phyloP scores from a whole-genome alignment of 2,329 filamentous ascomycete genomes.

The Elsinoe ampelina region DNA sequence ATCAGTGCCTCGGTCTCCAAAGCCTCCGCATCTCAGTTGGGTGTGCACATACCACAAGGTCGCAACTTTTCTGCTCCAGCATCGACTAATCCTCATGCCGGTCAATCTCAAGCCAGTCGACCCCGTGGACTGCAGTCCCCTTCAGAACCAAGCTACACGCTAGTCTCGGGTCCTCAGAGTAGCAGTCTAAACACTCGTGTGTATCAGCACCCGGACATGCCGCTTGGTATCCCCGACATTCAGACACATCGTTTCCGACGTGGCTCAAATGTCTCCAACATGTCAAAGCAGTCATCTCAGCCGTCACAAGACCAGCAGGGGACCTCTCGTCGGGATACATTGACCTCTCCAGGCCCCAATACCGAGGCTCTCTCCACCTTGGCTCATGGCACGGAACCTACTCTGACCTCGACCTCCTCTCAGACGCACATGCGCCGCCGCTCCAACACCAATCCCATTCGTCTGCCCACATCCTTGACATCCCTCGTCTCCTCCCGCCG shows the following conservation, averaged over 20 bases:
- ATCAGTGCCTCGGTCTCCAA: not conserved
- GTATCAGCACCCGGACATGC: conserved; percentile 7
- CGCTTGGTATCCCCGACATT: not conserved
- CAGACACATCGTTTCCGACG: conserved; percentile 7
- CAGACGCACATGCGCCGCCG: conserved; percentile 26
- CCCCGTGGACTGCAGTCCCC: not conserved
- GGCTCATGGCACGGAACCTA: not conserved
- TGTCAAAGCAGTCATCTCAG: not conserved
- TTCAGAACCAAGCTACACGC: not conserved
- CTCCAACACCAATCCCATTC: conserved; percentile 75
- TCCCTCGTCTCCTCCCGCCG: conserved; percentile 27
- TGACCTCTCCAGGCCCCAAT: not conserved
- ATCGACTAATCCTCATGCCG: not conserved
- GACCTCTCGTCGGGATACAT: not conserved
- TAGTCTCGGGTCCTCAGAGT: not conserved
- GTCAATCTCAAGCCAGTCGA: not conserved
- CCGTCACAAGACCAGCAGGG: not conserved
- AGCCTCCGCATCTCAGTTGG: not conserved
- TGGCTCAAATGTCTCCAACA: conserved; percentile 2
- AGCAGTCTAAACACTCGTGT: conserved; percentile 6
- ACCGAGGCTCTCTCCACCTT: not conserved
- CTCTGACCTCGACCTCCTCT: conserved; percentile 18
- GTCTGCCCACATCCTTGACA: conserved; percentile 54
- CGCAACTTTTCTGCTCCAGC: conserved; percentile 10
- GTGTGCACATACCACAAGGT: not conserved